These are phyloP conservation scores for Peniophora sp. DNA, from an alignment of 1,284 basidiomycete species.

Conservation along the genomic window DNA sequence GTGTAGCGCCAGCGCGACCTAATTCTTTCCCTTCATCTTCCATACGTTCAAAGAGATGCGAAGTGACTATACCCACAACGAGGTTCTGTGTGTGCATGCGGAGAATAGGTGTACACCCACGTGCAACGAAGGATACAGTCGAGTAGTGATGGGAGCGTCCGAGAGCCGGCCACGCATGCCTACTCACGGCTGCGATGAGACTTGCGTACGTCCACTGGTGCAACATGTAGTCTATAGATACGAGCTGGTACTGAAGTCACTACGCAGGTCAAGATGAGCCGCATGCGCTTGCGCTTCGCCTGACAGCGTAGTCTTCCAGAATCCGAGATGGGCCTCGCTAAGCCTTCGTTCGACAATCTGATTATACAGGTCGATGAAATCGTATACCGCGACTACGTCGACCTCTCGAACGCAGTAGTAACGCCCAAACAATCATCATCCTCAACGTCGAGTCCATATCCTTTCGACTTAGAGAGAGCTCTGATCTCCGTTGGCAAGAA, in stretches of 20 bases:
- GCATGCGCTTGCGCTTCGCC: constrained; percentile 95
- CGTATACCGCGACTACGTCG: constrained; percentile 93
- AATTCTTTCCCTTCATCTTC: no score
- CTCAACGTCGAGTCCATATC: constrained; percentile 85
- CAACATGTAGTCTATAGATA: background rate
- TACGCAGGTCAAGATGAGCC: constrained; percentile 86
- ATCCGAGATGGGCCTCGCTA: constrained; percentile 93
- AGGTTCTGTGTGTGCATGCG: no score
- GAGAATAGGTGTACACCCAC: no score
- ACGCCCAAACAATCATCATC: constrained; percentile 98
- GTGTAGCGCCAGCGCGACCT: no score
- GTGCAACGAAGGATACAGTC: no score
- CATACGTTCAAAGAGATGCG: no score
- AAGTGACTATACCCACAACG: no score
- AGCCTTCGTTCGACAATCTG: constrained; percentile 80
- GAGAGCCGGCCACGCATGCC: no score
- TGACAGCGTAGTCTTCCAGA: constrained; percentile 87
- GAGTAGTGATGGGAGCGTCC: no score
- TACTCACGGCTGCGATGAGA: constrained; percentile 79
- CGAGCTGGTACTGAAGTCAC: background rate
- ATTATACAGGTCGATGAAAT: constrained; percentile 68
- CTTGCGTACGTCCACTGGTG: constrained; percentile 54
- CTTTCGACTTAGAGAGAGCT: constrained; percentile 92
- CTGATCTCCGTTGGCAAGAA: constrained; percentile 89
- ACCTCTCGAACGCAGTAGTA: constrained; percentile 91